Evolutionary conservation across 2,329 filamentous ascomycete genomes (phyloP), one percentile per base, ranked within the genome.

Genomic region (Alternaria infectoria): DNA sequence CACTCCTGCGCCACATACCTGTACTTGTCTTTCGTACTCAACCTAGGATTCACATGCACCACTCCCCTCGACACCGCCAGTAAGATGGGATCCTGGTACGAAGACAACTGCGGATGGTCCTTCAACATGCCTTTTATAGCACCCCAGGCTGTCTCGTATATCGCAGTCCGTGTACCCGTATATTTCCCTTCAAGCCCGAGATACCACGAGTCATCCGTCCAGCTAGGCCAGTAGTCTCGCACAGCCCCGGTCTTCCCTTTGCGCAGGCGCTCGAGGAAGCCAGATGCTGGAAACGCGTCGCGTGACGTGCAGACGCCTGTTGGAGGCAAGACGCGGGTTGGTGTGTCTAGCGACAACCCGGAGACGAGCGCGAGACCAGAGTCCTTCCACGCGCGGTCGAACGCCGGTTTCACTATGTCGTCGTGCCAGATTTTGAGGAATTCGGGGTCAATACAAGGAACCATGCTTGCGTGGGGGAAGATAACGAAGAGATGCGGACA

Each of bases 351-450:
- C 2, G 47, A 25, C 3, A 52, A 30, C 32, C 63, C 59, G 11
- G 54, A 40, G 0, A 59, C 47, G 10, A 46, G 3, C 1, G 64
- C 57, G 5, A 69, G 56, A 5, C 57, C 49, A 5, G 61, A 65
- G 17, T 66, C 51, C 9, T 51, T 47, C 70, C 68, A 74, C 4
- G 71, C 68, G 15, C 30, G 28, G 28, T 72, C 61, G 52, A 72
- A 72, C 1, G 69, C 68, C 2, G 70, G 70, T 19, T 61, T 66
- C 15, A 74, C 52, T 5, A 74, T 63, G 1, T 69, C 54, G 9
- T 72, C 63, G 57, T 72, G 69, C 69, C 69, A 73, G 19, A 64
- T 54, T 8, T 47, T 45, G 23, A 72, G 57, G 57, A 74, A 71
- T 43, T 61, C 26, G 63, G 26, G 25, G 10, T 25, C 11, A 46